phyloP scores from a whole-genome alignment of 2,329 filamentous ascomycete species.

The Fusarium secorum region DNA sequence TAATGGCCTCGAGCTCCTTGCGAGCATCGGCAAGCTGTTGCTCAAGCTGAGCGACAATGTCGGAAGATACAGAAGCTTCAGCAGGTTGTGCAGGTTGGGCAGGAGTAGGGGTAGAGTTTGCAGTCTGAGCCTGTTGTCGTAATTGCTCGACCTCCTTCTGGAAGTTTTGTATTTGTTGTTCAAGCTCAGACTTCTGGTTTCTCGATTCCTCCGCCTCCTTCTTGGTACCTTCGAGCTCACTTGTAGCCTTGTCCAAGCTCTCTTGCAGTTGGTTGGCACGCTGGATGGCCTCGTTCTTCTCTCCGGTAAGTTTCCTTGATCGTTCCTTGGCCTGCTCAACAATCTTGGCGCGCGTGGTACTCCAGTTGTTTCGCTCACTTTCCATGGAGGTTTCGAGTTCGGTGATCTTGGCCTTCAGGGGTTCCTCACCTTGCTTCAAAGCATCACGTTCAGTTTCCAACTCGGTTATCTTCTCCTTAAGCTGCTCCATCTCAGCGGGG shows the following conservation, averaged over 20 bases:
- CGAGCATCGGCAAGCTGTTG: conserved; percentile 58
- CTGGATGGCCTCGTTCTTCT: conserved; percentile 60
- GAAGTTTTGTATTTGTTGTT: conserved; percentile 55
- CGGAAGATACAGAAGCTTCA: conserved; percentile 50
- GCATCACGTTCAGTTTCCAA: conserved; percentile 71
- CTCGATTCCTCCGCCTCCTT: conserved; percentile 46
- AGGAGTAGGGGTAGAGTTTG: conserved; percentile 50
- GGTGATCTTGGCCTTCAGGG: conserved; percentile 62
- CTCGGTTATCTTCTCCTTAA: conserved; percentile 78
- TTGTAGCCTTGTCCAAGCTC: conserved; percentile 56
- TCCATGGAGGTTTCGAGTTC: conserved; percentile 62
- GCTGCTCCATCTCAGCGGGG: conserved; percentile 87
- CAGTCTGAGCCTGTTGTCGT: conserved; percentile 46
- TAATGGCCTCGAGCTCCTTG: conserved; percentile 71
- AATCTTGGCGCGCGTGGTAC: conserved; percentile 60
- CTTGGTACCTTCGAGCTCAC: conserved; percentile 63
- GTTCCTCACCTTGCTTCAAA: conserved; percentile 58
- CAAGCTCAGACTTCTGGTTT: conserved; percentile 48
- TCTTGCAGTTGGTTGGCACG: conserved; percentile 62
- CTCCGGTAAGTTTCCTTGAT: conserved; percentile 61
- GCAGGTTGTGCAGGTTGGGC: conserved; percentile 44
- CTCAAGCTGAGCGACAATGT: conserved; percentile 60
- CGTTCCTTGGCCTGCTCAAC: conserved; percentile 71
- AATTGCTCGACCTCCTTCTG: conserved; percentile 52
- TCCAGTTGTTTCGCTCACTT: conserved; percentile 63